Percentiles rank a stretch among this genome's conserved stretches.
phyloP scores from a whole-genome alignment of 1,139 yeast species.

The Lodderomyces orthopsilosis region DNA sequence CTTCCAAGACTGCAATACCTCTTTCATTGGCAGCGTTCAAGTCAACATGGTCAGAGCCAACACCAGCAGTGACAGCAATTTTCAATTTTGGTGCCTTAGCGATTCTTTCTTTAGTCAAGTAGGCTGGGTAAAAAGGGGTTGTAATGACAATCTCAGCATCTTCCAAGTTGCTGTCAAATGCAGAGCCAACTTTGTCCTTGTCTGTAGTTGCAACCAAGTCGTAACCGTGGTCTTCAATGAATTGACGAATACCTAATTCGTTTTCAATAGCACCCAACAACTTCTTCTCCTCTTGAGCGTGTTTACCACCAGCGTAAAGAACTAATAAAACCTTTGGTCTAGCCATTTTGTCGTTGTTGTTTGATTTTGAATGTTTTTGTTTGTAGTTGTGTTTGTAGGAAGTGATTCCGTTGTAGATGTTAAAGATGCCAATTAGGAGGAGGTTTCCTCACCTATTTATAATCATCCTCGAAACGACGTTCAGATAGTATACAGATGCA shows the following conservation, averaged over 20 bases:
- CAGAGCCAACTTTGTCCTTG: slow-evolving; percentile 43
- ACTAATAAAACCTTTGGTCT: too few species aligned
- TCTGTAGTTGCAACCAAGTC: slow-evolving; percentile 62
- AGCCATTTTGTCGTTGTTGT: too few species aligned
- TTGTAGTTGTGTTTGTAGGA: too few species aligned
- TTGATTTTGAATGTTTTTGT: too few species aligned
- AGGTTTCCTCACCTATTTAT: too few species aligned
- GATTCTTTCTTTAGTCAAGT: slow-evolving; percentile 64
- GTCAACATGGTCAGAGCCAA: slow-evolving; percentile 81
- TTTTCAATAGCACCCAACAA: too few species aligned
- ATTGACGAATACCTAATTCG: too few species aligned
- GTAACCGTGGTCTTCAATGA: slow-evolving; percentile 67
- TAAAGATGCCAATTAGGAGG: too few species aligned
- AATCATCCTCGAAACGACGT: too few species aligned
- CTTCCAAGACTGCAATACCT: too few species aligned
- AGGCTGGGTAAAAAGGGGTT: slow-evolving; percentile 84
- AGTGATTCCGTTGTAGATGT: too few species aligned
- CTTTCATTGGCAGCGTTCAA: slow-evolving; percentile 66
- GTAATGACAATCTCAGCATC: slow-evolving; percentile 71
- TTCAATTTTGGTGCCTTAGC: slow-evolving; percentile 72
- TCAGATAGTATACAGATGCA: too few species aligned
- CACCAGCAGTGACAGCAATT: slow-evolving; percentile 76
- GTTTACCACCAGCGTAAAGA: slow-evolving; percentile 52
- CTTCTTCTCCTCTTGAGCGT: slow-evolving; percentile 58
- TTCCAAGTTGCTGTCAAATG: slow-evolving; percentile 9